Evolutionary conservation across 1,284 basidiomycete species (phyloP).

Genomic region (Tausonia pullulans): DNA sequence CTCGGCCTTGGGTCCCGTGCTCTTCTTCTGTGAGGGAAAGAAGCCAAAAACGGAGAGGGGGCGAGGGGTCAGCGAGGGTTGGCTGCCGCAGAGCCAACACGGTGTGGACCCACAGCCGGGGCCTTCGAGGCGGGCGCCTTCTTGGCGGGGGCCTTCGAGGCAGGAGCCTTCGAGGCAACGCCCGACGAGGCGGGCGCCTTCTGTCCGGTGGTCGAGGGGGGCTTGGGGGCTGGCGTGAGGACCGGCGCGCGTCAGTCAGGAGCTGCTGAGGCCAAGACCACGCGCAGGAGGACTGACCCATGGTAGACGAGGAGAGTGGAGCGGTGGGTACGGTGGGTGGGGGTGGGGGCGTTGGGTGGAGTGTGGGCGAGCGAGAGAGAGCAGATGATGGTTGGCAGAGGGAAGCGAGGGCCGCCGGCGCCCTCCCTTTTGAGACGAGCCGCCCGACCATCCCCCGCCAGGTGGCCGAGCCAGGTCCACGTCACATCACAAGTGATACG

Average conservation of each 20-base stretch:
- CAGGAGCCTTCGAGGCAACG: constrained; percentile 42
- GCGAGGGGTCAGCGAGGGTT: not conserved
- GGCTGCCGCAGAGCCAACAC: not conserved
- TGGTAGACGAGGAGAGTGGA: constrained; percentile 48
- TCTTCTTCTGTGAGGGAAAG: constrained; percentile 41
- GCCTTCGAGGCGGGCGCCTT: constrained; percentile 16
- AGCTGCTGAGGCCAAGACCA: too few species aligned
- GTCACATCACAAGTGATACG: too few species aligned
- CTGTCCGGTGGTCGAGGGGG: constrained; percentile 41
- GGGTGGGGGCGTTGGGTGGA: constrained; percentile 21
- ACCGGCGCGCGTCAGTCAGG: not conserved
- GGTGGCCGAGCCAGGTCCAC: too few species aligned
- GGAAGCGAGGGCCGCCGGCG: not conserved
- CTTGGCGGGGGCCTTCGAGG: constrained; percentile 49
- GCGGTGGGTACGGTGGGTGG: not conserved
- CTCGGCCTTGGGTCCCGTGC: constrained; percentile 52
- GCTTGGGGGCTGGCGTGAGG: not conserved
- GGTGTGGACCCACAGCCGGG: not conserved
- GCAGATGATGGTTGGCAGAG: constrained; percentile 13
- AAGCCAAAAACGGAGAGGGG: not conserved
- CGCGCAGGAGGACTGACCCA: constrained; percentile 34
- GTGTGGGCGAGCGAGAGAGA: constrained; percentile 17
- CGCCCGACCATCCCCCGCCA: too few species aligned
- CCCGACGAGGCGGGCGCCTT: constrained; percentile 38
- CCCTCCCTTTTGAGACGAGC: too few species aligned